Base-by-base conservation (phyloP, 2,329 filamentous ascomycete species). In the Fusarium azukiicola region DNA sequence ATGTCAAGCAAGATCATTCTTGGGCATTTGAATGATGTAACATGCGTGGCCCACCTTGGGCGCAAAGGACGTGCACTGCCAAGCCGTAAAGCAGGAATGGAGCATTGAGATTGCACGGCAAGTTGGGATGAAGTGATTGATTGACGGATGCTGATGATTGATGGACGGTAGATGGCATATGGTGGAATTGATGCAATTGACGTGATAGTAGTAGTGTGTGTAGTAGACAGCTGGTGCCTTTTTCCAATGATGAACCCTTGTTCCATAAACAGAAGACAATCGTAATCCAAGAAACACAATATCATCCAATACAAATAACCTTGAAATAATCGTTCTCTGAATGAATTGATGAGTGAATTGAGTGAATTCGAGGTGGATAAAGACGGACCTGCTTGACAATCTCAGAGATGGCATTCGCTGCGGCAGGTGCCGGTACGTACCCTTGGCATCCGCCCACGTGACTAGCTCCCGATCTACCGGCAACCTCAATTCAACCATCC, bases 391-490 rank as follows among this genome's bases (percentile, higher is more conserved):
- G 27, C 27, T 32, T 32, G 27, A 32, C 27, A 32, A 32, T 32
- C 27, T 14, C 13, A 11, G 13, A 42, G 40, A 42, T 14, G 40
- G 40, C 11, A 42, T 14, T 36, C 56, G 36, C 23, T 36, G 38
- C 56, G 36, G 56, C 56, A 61, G 56, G 56, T 42, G 14, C 38
- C 40, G 61, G 38, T 66, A 44, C 23, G 40, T 66, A 66, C 61
- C 46, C 23, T 46, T 46, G 23, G 42, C 61, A 12, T 47, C 82
- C 82, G 84, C 82, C 82, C 82, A 83, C 82, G 82, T 83, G 82
- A 47, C 46, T 66, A 73, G 72, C 80, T 75, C 76, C 75, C 78
- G 77, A 74, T 83, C 71, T 74, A 73, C 74, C 82, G 79, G 81
- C 77, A 75, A 79, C 78, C 73, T 81, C 77, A 77, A 76, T 64